Percentiles rank a stretch among this genome's conserved stretches.
Conservation (phyloP, 208 protist species). For the Borovskyia barvae region DNA sequence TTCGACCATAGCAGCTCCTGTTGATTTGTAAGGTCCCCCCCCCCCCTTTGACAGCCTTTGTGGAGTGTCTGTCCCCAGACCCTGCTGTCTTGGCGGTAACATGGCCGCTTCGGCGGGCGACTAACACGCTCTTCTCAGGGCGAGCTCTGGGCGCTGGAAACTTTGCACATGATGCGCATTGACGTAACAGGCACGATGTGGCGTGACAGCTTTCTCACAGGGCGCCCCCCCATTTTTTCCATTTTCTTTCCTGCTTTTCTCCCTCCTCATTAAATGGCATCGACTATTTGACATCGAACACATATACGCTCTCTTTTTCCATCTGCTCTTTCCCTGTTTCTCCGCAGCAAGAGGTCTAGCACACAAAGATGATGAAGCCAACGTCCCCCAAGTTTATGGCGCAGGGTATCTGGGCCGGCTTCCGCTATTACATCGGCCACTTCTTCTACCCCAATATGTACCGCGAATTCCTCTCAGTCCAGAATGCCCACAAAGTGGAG, state of each 20-base stretch:
- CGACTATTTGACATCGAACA: too few relatives aligned
- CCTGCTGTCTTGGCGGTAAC: too few relatives aligned
- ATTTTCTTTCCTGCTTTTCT: constrained; percentile 2
- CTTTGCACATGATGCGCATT: too few relatives aligned
- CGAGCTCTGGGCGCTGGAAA: too few relatives aligned
- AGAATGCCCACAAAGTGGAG: constrained; percentile 89
- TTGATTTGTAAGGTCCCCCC: too few relatives aligned
- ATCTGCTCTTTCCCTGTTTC: neutral
- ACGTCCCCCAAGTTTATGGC: constrained; percentile 76
- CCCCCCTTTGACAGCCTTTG: too few relatives aligned
- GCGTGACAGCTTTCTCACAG: neutral
- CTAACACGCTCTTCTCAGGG: too few relatives aligned
- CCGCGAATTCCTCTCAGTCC: constrained; percentile 85
- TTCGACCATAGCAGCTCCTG: too few relatives aligned
- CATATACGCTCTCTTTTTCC: neutral
- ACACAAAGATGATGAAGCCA: constrained; percentile 69
- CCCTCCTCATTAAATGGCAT: neutral
- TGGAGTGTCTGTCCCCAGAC: too few relatives aligned
- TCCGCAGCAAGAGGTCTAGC: neutral
- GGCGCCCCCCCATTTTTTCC: neutral
- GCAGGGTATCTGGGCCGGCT: constrained; percentile 86
- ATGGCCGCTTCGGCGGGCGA: too few relatives aligned
- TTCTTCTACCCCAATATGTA: constrained; percentile 92
- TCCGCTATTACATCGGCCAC: constrained; percentile 85
- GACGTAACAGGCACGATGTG: too few relatives aligned